These are phyloP conservation scores for Calonectria pauciramosa DNA, from an alignment of 2,329 filamentous ascomycete genomes.

Conservation along the genomic window DNA sequence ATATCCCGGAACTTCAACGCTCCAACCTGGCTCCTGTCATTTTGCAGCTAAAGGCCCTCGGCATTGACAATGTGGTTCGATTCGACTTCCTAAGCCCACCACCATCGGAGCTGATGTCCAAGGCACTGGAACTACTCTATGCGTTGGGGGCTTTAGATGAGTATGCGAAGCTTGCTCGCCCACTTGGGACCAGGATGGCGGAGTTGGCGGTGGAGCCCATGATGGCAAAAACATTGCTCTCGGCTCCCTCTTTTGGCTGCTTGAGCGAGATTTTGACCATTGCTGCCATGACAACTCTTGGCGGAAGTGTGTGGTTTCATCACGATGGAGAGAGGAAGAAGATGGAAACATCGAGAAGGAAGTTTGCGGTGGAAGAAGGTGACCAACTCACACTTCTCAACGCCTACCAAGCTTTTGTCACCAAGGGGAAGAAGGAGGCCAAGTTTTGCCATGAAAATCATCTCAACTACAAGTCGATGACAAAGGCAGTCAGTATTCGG, in stretches of 20 bases:
- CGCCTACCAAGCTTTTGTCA: conserved; percentile 90
- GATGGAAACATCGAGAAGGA: conserved; percentile 80
- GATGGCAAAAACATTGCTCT: conserved; percentile 91
- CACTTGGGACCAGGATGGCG: conserved; percentile 91
- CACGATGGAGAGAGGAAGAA: conserved; percentile 83
- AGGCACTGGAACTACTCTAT: conserved; percentile 89
- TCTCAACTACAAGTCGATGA: conserved; percentile 88
- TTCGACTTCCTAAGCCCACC: conserved; percentile 92
- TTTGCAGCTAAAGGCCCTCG: conserved; percentile 92
- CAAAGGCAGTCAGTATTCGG: conserved; percentile 85
- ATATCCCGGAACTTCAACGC: conserved; percentile 90
- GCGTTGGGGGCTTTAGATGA: conserved; percentile 89
- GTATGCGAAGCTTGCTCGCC: conserved; percentile 90
- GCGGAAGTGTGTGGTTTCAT: conserved; percentile 86
- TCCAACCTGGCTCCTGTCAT: conserved; percentile 91
- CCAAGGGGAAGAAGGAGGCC: conserved; percentile 83
- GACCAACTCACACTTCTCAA: conserved; percentile 95
- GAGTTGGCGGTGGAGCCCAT: conserved; percentile 94
- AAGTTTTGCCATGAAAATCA: conserved; percentile 90
- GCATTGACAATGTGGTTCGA: conserved; percentile 92
- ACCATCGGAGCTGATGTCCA: conserved; percentile 85
- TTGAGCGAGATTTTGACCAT: conserved; percentile 90
- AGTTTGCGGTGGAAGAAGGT: conserved; percentile 92
- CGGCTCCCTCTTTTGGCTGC: conserved; percentile 81
- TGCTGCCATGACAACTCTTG: conserved; percentile 92